Evolutionary conservation across 1,139 yeast species (phyloP).

Genomic region (Scheffersomyces quercinus): DNA sequence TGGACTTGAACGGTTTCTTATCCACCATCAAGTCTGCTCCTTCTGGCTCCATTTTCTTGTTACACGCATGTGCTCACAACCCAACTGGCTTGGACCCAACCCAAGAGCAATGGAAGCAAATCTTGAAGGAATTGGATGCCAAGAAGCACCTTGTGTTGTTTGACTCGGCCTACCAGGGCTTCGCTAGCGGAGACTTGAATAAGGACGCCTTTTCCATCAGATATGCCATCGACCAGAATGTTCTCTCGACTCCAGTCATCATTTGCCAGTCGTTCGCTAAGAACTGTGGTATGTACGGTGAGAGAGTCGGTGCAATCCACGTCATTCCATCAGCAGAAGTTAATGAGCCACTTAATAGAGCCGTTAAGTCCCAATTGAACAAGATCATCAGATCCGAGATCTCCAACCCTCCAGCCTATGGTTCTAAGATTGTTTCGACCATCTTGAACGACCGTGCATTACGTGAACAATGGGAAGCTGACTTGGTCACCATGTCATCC

Average conservation of each 20-base stretch:
- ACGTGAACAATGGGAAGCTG: slow-evolving; percentile 79
- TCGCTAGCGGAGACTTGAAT: slow-evolving; percentile 85
- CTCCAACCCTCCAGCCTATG: slow-evolving; percentile 95
- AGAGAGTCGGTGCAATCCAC: slow-evolving; percentile 93
- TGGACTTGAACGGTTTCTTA: slow-evolving; percentile 70
- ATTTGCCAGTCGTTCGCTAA: slow-evolving; percentile 97
- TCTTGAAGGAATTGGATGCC: slow-evolving; percentile 48
- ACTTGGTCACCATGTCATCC: slow-evolving; percentile 84
- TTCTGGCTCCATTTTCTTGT: slow-evolving; percentile 66
- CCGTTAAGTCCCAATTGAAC: slow-evolving; percentile 74
- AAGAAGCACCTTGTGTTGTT: slow-evolving; percentile 44
- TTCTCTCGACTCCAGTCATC: slow-evolving; percentile 50
- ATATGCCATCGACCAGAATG: slow-evolving; percentile 61
- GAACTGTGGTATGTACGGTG: slow-evolving; percentile 97
- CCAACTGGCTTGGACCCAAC: slow-evolving; percentile 54
- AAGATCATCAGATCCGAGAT: slow-evolving; percentile 79
- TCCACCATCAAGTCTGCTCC: slow-evolving; percentile 70
- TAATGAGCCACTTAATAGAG: slow-evolving; percentile 37
- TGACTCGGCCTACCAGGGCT: slow-evolving; percentile 56
- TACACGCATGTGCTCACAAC: slow-evolving; percentile 54
- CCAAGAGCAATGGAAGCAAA: slow-evolving; percentile 40
- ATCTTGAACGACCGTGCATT: slow-evolving; percentile 67
- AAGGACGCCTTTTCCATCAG: slow-evolving; percentile 88
- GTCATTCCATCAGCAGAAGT: slow-evolving; percentile 46
- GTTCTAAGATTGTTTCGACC: slow-evolving; percentile 86